phyloP scores from a whole-genome alignment of 495 filamentous ascomycete genomes.

The Pseudoneurospora amorphoporcata region DNA sequence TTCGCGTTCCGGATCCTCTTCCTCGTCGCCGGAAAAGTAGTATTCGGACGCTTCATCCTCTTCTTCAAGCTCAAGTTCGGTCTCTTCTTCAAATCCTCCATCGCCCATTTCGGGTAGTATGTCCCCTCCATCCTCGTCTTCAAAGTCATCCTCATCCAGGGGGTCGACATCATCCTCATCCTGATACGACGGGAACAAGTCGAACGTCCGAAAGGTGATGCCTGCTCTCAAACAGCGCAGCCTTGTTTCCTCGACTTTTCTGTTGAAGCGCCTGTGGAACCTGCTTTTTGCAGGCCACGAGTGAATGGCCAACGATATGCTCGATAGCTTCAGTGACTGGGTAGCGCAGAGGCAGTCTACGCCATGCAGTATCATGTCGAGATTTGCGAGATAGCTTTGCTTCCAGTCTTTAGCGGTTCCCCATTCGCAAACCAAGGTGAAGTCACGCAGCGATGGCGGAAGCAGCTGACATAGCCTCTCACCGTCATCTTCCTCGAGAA shows the following conservation, averaged over 20 bases:
- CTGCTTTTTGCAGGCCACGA: constrained; percentile 25
- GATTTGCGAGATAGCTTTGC: constrained; percentile 21
- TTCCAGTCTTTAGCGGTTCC: constrained; percentile 24
- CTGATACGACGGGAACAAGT: constrained; percentile 20
- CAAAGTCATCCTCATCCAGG: constrained; percentile 8
- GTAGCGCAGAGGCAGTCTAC: constrained; percentile 18
- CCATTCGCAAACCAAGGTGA: constrained; percentile 25
- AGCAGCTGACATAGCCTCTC: constrained; percentile 22
- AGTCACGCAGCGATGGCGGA: constrained; percentile 18
- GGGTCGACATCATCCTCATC: constrained; percentile 21
- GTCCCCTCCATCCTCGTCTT: constrained; percentile 8
- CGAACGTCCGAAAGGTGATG: constrained; percentile 21
- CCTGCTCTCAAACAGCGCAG: constrained; percentile 15
- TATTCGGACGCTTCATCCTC: constrained; percentile 29
- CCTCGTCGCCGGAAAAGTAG: constrained; percentile 24
- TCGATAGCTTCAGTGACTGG: constrained; percentile 9
- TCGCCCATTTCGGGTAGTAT: neutral
- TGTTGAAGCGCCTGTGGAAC: constrained; percentile 20
- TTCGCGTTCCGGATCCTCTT: constrained; percentile 22
- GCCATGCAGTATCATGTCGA: constrained; percentile 25
- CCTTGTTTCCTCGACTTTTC: constrained; percentile 18
- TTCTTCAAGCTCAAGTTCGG: constrained; percentile 22
- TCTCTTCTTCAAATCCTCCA: constrained; percentile 1
- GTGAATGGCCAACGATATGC: constrained; percentile 23
- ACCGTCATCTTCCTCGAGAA: constrained; percentile 25